phyloP scores from a whole-genome alignment of 1,284 basidiomycete genomes.

The Apiotrichum veenhuisii region DNA sequence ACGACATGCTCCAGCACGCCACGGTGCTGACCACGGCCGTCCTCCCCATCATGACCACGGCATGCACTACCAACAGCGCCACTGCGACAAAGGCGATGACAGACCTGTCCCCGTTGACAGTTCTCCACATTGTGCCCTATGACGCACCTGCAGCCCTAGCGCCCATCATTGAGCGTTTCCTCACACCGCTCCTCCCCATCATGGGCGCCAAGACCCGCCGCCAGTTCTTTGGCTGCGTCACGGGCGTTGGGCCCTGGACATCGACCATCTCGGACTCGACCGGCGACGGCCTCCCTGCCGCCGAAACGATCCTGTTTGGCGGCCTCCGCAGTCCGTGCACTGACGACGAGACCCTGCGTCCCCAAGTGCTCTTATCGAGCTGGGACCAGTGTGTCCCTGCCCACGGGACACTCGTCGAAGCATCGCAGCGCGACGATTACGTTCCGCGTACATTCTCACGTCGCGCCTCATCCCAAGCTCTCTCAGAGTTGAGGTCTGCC shows the following conservation, averaged over 20 bases:
- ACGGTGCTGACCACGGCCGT: constrained; percentile 36
- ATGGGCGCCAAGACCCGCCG: constrained; percentile 15
- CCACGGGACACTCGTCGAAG: constrained; percentile 18
- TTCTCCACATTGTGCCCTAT: constrained; percentile 36
- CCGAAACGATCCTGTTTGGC: constrained; percentile 35
- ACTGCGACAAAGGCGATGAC: background rate
- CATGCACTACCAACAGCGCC: constrained; percentile 6
- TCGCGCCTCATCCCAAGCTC: constrained; percentile 8
- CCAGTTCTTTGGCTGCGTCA: constrained; percentile 24
- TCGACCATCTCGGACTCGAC: constrained; percentile 15
- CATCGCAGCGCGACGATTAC: background rate
- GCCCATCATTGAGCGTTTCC: constrained; percentile 36
- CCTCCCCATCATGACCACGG: constrained; percentile 24
- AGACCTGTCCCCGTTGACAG: constrained; percentile 22
- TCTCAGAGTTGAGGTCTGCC: constrained; percentile 9
- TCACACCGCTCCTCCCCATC: constrained; percentile 26
- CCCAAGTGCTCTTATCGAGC: constrained; percentile 28
- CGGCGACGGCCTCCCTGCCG: constrained; percentile 16
- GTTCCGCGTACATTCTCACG: constrained; percentile 8
- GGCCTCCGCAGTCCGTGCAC: constrained; percentile 30
- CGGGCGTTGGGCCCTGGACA: constrained; percentile 24
- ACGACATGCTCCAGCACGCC: constrained; percentile 38
- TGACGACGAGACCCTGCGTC: constrained; percentile 3
- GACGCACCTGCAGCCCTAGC: constrained; percentile 29
- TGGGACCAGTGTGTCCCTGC: constrained; percentile 29